Base-by-base conservation (phyloP, 2,329 filamentous ascomycete genomes). In the Dactylella cylindrospora region DNA sequence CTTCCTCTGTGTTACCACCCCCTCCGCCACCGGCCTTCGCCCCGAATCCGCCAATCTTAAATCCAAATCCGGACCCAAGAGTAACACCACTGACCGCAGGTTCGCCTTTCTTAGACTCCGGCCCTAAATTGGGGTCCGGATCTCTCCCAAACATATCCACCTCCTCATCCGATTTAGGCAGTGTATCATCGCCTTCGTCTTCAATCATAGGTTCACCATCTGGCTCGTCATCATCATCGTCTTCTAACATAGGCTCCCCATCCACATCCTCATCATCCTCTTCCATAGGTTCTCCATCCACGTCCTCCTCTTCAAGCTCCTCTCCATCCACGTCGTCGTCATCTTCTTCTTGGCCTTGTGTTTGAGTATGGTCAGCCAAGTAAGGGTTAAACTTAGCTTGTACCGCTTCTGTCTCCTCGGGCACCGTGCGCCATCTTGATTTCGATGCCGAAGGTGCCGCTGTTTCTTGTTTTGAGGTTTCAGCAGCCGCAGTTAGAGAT, bases 141-240 rank as follows among this genome's bases (percentile, higher is more conserved):
- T 64, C 66, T 65, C 67, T 59, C 66, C 72, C 69, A 65, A 72
- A 68, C 9, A 73, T 67, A 32, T 73, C 74, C 57, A 73, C 73
- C 49, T 76, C 72, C 55, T 71, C 69, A 22, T 72, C 71, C 12
- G 72, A 71, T 72, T 73, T 47, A 72, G 78, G 41, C 68, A 68
- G 71, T 50, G 74, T 70, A 26, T 77, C 75, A 60, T 78, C 76
- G 7, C 78, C 72, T 55, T 77, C 78, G 10, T 76, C 76, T 22
- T 78, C 78, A 17, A 74, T 72, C 65, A 79, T 74, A 1, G 72
- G 70, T 29, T 75, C 73, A 5, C 73, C 74, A 41, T 70, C 72
- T 8, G 73, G 66, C 35, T 74, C 75, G 12, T 77, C 73, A 23
- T 76, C 74, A 20, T 74, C 73, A 54, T 80, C 74, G 29, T 80